These are phyloP conservation scores for Mrakia blollopis DNA, from an alignment of 768 basidiomycete species.

Conservation along the genomic window DNA sequence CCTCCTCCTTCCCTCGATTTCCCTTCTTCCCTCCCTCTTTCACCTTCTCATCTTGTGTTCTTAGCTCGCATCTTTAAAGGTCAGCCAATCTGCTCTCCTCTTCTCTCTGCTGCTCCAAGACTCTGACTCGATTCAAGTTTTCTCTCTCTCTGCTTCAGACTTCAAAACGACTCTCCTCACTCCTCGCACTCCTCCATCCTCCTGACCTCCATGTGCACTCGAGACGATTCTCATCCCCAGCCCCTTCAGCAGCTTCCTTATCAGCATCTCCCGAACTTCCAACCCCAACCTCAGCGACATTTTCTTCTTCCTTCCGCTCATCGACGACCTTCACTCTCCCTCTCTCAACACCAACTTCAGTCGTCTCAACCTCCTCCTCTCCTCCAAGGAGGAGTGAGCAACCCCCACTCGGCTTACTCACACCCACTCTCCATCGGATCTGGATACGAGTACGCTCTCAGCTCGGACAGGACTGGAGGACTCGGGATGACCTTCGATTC, in stretches of 20 bases:
- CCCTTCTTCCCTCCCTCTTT: not conserved
- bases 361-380: not conserved
- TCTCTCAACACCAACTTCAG: not conserved
- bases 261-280: not conserved
- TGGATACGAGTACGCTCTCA: slow-evolving; percentile 3
- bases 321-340: not conserved
- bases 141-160: not conserved
- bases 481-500: not conserved
- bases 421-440: not conserved
- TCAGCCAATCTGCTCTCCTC: too few species aligned
- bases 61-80: not conserved
- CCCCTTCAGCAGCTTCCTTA: not conserved
- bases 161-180: not conserved
- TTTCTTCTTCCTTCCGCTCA: not conserved
- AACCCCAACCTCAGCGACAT: not conserved
- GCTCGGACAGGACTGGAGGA: not conserved
- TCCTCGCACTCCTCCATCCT: not conserved
- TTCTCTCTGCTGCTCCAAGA: too few species aligned
- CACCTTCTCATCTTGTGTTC: not conserved
- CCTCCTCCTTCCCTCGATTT: not conserved
- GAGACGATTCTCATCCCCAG: not conserved
- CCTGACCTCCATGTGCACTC: too few species aligned
- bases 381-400: not conserved
- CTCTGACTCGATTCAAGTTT: too few species aligned
- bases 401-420: not conserved